These are phyloP conservation scores for Aurifilum marmelostoma DNA, from an alignment of 2,329 filamentous ascomycete species.

Conservation along the genomic window DNA sequence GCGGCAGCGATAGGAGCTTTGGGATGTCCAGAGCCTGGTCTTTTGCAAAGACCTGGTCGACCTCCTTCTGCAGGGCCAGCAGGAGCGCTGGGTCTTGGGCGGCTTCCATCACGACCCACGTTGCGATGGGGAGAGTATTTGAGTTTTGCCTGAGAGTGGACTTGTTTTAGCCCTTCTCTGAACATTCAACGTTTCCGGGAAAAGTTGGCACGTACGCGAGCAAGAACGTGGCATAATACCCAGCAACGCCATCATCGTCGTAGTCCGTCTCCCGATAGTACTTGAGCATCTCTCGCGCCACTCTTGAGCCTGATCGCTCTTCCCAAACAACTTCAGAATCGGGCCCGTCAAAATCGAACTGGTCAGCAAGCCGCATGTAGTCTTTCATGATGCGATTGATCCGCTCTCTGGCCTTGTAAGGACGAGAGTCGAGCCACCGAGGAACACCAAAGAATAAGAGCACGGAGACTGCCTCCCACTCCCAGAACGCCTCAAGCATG, in stretches of 20 bases:
- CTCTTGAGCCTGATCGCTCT: conserved; percentile 29
- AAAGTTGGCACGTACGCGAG: conserved; percentile 16
- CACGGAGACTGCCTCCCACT: conserved; percentile 28
- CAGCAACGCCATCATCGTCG: conserved; percentile 6
- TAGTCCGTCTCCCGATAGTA: conserved; percentile 23
- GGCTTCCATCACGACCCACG: conserved; percentile 30
- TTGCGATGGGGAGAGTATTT: conserved; percentile 30
- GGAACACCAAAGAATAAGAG: conserved; percentile 25
- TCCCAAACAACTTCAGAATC: conserved; percentile 30
- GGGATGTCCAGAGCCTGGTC: conserved; percentile 28
- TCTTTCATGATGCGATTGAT: conserved; percentile 12
- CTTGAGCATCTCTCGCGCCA: conserved; percentile 22
- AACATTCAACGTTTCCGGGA: no score
- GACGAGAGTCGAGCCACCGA: conserved; percentile 24
- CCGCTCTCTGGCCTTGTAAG: conserved; percentile 23
- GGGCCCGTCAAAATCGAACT: conserved; percentile 26
- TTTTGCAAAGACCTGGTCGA: not conserved
- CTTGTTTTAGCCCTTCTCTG: not conserved
- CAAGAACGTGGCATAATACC: conserved; percentile 12
- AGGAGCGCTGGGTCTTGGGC: conserved; percentile 23
- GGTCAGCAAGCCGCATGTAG: conserved; percentile 4
- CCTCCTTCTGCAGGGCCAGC: conserved; percentile 22
- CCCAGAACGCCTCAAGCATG: conserved; percentile 30
- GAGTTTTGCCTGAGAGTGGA: conserved; percentile 25
- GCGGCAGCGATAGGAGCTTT: conserved; percentile 32